These are phyloP conservation scores for Beauveria sp. DNA, from an alignment of 2,329 filamentous ascomycete genomes.

Conservation along the genomic window DNA sequence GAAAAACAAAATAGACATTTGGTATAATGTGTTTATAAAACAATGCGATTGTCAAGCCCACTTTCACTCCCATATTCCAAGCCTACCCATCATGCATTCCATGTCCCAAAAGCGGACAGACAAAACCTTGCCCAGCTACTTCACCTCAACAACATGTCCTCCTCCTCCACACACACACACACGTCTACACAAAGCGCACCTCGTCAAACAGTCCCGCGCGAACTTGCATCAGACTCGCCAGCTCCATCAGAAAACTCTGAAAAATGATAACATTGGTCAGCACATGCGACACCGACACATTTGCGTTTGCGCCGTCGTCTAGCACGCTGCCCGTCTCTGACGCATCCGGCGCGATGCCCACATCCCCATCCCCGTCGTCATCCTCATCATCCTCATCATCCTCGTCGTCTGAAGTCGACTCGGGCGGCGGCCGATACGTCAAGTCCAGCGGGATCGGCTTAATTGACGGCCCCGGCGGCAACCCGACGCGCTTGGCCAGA, in stretches of 20 bases:
- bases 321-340: constrained; percentile 18
- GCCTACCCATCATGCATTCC: no score
- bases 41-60: no score
- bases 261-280: constrained; percentile 73
- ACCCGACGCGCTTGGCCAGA: constrained; percentile 44
- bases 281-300: constrained; percentile 66
- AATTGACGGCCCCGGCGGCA: constrained; percentile 37
- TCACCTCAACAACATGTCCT: no score
- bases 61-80: no score
- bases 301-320: constrained; percentile 22
- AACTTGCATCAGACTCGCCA: constrained; percentile 67
- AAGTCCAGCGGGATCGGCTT: constrained; percentile 42
- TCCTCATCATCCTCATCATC: constrained; percentile 16
- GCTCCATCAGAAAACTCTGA: constrained; percentile 72
- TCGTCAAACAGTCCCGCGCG: constrained; percentile 70
- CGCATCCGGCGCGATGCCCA: constrained; percentile 19
- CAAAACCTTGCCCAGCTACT: no score
- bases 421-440: constrained; percentile 13
- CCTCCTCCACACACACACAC: no score
- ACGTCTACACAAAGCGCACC: constrained; percentile 46
- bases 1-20: no score
- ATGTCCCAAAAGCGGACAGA: no score
- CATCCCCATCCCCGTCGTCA: constrained; percentile 12
- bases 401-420: constrained; percentile 3
- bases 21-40: no score